These are phyloP conservation scores for Trichosporon sp. DNA, from an alignment of 1,284 basidiomycete species.

Conservation along the genomic window DNA sequence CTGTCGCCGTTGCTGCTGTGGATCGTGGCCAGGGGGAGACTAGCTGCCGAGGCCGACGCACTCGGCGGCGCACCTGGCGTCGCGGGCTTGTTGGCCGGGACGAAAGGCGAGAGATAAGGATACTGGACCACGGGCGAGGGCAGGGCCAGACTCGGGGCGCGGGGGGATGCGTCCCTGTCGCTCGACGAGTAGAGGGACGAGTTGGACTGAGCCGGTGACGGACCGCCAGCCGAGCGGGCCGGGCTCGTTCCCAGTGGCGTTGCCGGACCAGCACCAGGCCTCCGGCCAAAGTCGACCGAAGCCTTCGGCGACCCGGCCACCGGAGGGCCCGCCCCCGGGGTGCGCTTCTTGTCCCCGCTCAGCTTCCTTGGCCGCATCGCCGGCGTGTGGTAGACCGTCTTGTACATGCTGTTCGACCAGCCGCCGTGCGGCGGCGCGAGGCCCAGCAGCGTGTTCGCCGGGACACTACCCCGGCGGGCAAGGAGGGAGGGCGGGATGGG, in stretches of 20 bases:
- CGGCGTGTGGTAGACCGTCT: slow-evolving; percentile 5
- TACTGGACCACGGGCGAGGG: neutral
- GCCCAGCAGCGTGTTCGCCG: neutral
- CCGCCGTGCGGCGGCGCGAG: neutral
- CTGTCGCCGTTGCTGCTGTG: neutral
- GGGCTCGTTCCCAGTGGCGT: neutral
- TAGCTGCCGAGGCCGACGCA: neutral
- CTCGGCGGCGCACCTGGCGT: neutral
- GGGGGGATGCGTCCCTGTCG: neutral
- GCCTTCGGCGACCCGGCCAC: neutral
- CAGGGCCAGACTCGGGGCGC: neutral
- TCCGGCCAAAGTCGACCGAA: neutral
- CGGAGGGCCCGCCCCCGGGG: no score
- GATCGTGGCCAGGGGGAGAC: neutral
- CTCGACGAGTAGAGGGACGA: neutral
- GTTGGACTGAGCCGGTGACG: neutral
- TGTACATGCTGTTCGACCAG: neutral
- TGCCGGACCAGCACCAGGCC: neutral
- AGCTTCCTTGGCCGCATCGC: neutral
- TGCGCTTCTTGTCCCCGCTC: neutral
- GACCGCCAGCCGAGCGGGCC: neutral
- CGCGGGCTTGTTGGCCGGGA: neutral
- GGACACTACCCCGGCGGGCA: slow-evolving; percentile 20
- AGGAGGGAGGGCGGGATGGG: slow-evolving; percentile 29
- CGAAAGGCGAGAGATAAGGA: neutral